Evolutionary conservation across 306 rosid genomes (phyloP).

Genomic region (Canavalia gladiata): DNA sequence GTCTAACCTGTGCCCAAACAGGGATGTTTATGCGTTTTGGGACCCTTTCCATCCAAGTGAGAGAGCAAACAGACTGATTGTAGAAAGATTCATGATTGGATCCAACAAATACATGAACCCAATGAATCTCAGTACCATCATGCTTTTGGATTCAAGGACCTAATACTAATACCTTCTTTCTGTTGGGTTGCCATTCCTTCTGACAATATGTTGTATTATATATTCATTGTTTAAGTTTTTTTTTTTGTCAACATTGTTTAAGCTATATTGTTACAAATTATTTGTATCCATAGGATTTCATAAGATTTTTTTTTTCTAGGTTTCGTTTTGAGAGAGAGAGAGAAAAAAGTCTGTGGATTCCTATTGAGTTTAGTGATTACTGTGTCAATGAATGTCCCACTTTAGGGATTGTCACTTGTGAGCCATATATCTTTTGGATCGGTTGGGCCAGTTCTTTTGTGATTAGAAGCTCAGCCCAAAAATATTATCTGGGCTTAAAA

Average conservation of each 20-base stretch:
- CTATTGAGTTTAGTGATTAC: not conserved
- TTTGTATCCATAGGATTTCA: not conserved
- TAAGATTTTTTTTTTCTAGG: not conserved
- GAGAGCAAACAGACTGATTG: slow-evolving; percentile 60
- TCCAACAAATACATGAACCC: slow-evolving; percentile 58
- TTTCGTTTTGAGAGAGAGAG: not conserved
- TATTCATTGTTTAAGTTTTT: not conserved
- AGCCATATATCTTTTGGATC: not conserved
- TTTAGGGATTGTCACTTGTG: slow-evolving; percentile 10
- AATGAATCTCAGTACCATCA: slow-evolving; percentile 63
- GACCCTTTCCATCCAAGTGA: slow-evolving; percentile 67
- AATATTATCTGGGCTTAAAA: not conserved
- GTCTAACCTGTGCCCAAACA: slow-evolving; percentile 62
- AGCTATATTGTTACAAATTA: slow-evolving; percentile 9
- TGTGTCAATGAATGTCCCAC: not conserved
- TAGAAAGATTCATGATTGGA: slow-evolving; percentile 57
- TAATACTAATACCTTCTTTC: not conserved
- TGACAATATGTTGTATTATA: slow-evolving; percentile 16
- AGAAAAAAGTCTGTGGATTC: not conserved
- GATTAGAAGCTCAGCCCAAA: slow-evolving; percentile 8
- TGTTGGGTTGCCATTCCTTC: not conserved
- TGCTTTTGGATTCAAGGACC: slow-evolving; percentile 57
- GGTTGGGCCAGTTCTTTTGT: not conserved
- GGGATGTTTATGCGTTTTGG: slow-evolving; percentile 59
- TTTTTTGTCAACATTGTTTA: not conserved